phyloP scores from a whole-genome alignment of 2,329 filamentous ascomycete species.

The Elsinoe batatas region DNA sequence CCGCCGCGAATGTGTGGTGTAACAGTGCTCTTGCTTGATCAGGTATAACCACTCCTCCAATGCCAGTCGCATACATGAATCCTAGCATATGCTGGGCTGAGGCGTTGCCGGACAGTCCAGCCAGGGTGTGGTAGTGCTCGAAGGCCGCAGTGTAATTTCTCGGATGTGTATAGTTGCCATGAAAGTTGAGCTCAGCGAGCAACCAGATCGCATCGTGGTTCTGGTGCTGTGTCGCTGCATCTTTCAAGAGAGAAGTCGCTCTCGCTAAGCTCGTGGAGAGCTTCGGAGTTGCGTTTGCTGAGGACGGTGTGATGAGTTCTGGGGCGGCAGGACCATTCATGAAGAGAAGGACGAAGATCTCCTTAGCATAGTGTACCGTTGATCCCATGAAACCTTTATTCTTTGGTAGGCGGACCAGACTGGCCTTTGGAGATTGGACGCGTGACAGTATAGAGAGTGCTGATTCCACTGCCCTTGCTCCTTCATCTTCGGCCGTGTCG shows the following conservation, averaged over 20 bases:
- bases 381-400: constrained; percentile 50
- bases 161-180: constrained; percentile 85
- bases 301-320: constrained; percentile 30
- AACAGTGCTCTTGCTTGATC: constrained; percentile 87
- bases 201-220: constrained; percentile 79
- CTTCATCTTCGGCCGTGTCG: background rate
- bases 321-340: constrained; percentile 50
- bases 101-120: constrained; percentile 68
- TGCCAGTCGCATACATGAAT: constrained; percentile 88
- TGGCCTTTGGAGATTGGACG: constrained; percentile 31
- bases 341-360: constrained; percentile 54
- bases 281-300: constrained; percentile 31
- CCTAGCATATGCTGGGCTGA: constrained; percentile 95
- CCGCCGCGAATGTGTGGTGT: constrained; percentile 89
- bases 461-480: constrained; percentile 32
- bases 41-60: constrained; percentile 67
- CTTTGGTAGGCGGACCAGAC: constrained; percentile 34
- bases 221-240: constrained; percentile 43
- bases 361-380: constrained; percentile 50
- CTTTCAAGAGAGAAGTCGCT: constrained; percentile 49
- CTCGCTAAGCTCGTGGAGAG: constrained; percentile 44
- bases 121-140: constrained; percentile 68
- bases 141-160: constrained; percentile 73
- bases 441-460: constrained; percentile 33
- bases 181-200: constrained; percentile 91